Conservation (phyloP, 257 asterid genomes). For the Penstemon newberryi region DNA sequence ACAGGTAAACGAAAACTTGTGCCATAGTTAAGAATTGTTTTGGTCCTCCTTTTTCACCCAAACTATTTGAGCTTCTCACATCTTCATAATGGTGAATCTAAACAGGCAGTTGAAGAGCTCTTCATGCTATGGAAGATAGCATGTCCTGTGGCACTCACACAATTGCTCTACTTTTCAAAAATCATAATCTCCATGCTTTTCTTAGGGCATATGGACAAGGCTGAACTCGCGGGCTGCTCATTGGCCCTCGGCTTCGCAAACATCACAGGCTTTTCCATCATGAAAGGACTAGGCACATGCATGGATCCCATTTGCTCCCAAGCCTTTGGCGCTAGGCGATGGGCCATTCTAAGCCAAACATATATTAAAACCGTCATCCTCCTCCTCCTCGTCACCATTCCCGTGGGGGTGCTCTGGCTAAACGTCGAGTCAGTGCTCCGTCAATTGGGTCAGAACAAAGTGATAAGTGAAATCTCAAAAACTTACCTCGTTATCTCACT, state of each 20-base stretch:
- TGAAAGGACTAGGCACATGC: slow-evolving; percentile 75
- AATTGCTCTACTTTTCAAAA: slow-evolving; percentile 63
- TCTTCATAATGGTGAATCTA: too few relatives aligned
- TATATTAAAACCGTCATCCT: slow-evolving; percentile 65
- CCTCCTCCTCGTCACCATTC: slow-evolving; percentile 57
- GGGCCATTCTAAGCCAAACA: slow-evolving; percentile 59
- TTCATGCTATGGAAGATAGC: slow-evolving; percentile 47
- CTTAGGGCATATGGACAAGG: slow-evolving; percentile 74
- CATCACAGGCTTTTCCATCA: slow-evolving; percentile 68
- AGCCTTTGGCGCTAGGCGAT: slow-evolving; percentile 72
- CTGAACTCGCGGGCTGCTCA: slow-evolving; percentile 81
- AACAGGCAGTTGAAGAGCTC: slow-evolving; percentile 59
- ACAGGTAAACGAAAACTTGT: too few relatives aligned
- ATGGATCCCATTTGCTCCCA: slow-evolving; percentile 92
- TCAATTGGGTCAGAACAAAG: slow-evolving; percentile 58
- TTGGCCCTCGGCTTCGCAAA: slow-evolving; percentile 79
- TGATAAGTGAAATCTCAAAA: slow-evolving; percentile 54
- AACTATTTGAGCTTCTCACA: too few relatives aligned
- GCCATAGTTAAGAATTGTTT: too few relatives aligned
- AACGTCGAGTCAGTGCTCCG: slow-evolving; percentile 55
- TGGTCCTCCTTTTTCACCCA: too few relatives aligned
- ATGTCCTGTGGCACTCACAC: slow-evolving; percentile 75
- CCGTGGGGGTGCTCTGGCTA: slow-evolving; percentile 64
- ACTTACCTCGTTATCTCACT: slow-evolving; percentile 55
- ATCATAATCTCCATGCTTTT: slow-evolving; percentile 79